Percentiles rank a stretch among this genome's conserved stretches.
Conservation (phyloP, 352 stramenopile genomes). For the Phytopythium vexans region DNA sequence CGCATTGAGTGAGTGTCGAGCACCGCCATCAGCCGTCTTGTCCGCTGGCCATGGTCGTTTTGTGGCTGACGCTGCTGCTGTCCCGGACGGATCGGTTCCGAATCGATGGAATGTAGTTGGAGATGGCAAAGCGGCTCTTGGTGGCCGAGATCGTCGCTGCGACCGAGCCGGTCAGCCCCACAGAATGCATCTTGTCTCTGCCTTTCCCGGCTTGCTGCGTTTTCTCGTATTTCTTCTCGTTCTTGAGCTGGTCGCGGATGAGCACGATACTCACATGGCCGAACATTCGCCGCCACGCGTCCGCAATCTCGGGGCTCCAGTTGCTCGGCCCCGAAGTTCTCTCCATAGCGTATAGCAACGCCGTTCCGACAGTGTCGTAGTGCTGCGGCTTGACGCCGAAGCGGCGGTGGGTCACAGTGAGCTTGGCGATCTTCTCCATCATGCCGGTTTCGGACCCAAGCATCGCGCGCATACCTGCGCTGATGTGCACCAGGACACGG, state of each 20-base stretch:
- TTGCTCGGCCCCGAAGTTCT: constrained; percentile 24
- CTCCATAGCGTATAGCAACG: constrained; percentile 41
- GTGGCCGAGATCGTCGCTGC: constrained; percentile 5
- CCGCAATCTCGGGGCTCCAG: constrained; percentile 35
- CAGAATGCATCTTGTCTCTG: constrained; percentile 10
- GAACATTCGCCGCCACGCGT: constrained; percentile 40
- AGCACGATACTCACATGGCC: constrained; percentile 43
- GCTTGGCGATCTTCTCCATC: constrained; percentile 25
- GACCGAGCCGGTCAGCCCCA: too few species aligned
- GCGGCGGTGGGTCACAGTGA: constrained; percentile 45
- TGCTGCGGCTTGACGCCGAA: constrained; percentile 51
- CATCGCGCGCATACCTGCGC: constrained; percentile 46
- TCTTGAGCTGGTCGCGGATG: constrained; percentile 29
- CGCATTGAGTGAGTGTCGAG: not conserved
- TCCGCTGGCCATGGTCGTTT: not conserved
- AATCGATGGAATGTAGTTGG: constrained; percentile 19
- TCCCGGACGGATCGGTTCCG: constrained; percentile 15
- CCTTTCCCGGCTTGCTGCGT: constrained; percentile 12
- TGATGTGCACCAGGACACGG: constrained; percentile 50
- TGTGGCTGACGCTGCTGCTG: constrained; percentile 14
- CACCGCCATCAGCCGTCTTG: not conserved
- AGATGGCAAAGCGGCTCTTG: constrained; percentile 14
- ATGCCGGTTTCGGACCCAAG: constrained; percentile 26
- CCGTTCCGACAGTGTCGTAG: constrained; percentile 31
- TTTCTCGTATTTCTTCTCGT: constrained; percentile 18